These are phyloP conservation scores for Mrakia frigida DNA, from an alignment of 768 basidiomycete species.

Conservation along the genomic window DNA sequence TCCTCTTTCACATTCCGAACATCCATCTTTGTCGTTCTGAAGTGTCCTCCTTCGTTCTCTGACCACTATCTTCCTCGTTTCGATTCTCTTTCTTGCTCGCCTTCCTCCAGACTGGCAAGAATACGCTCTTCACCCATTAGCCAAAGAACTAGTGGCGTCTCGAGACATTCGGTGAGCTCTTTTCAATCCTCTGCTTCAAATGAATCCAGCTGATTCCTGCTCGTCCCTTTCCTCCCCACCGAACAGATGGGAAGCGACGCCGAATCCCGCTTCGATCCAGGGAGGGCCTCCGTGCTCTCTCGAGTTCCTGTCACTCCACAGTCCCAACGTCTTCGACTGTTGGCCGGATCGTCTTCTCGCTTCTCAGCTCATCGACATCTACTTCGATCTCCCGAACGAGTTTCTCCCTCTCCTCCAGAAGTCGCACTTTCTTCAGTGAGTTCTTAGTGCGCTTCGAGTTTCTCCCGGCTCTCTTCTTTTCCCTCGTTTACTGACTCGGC, in stretches of 20 bases:
- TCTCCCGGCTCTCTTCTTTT: background rate
- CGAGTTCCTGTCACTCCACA: background rate
- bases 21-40: no score
- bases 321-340: conserved; percentile 17
- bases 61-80: no score
- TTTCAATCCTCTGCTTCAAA: background rate
- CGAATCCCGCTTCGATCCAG: background rate
- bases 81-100: no score
- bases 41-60: no score
- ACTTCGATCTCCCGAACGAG: conserved; percentile 14
- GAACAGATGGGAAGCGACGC: background rate
- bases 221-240: background rate
- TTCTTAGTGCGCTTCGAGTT: no score
- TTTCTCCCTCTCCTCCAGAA: conserved; percentile 20
- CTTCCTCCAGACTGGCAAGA: no score
- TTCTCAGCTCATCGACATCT: conserved; percentile 14
- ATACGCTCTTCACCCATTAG: background rate
- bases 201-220: background rate
- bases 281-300: conserved; percentile 4
- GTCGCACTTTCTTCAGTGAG: conserved; percentile 7
- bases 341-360: conserved; percentile 22
- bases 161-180: background rate
- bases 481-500: background rate
- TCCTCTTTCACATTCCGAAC: no score
- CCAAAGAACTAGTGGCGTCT: background rate